Conservation (phyloP, 2,329 filamentous ascomycete species). For the Drechmeria coniospora region DNA sequence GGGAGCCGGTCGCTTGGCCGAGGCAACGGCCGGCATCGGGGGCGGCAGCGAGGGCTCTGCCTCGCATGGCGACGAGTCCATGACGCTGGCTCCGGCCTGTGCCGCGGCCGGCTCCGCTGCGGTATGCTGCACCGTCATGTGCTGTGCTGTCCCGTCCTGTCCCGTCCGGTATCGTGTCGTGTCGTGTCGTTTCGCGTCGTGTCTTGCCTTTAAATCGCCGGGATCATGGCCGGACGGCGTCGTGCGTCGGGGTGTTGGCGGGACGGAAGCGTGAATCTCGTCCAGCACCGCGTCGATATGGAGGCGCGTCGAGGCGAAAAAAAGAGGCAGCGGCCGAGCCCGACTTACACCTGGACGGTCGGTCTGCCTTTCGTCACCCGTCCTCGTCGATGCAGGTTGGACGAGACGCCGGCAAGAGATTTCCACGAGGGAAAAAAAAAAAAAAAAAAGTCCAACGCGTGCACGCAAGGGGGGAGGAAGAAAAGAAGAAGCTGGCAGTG, state of each 20-base stretch:
- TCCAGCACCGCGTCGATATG: constrained; percentile 1
- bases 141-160: too few relatives aligned
- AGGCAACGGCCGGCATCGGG: constrained; percentile 9
- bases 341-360: too few relatives aligned
- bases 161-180: not conserved
- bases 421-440: too few relatives aligned
- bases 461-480: not conserved
- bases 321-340: too few relatives aligned
- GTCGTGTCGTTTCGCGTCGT: constrained; percentile 1
- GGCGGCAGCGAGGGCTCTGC: not conserved
- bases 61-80: constrained; percentile 1
- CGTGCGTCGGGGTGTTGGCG: too few relatives aligned
- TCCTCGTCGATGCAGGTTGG: too few relatives aligned
- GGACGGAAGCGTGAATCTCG: too few relatives aligned
- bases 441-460: too few relatives aligned
- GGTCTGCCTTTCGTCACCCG: not conserved
- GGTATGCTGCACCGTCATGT: not conserved
- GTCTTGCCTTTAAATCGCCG: too few relatives aligned
- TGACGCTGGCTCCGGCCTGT: constrained; percentile 6
- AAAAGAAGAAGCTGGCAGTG: constrained; percentile 1
- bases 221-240: too few relatives aligned
- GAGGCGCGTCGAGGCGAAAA: not conserved
- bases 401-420: too few relatives aligned
- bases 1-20: constrained; percentile 47
- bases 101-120: constrained; percentile 18